Evolutionary conservation across 208 protist genomes (phyloP), one percentile per base, ranked within the genome.

Genomic region (Trypanosoma mega): DNA sequence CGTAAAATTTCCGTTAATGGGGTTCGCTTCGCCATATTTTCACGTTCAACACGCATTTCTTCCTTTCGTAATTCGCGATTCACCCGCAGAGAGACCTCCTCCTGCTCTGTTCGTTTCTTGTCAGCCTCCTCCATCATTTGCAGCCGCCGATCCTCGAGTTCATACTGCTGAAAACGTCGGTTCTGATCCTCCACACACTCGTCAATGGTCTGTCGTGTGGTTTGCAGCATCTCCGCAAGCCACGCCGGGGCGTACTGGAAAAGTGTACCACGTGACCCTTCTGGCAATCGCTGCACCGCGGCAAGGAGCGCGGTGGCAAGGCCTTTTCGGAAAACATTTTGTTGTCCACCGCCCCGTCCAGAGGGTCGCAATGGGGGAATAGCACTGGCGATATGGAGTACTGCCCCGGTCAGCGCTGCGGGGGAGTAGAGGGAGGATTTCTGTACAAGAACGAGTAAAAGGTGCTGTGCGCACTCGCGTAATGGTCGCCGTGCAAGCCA

Each of bases 361-460:
- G n/a, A n/a, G n/a, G n/a, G n/a, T 30, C n/a, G 16, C 12, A 57
- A 65, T 12, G 57, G 60, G 2, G 77, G 73, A 11, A 88, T 26
- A 14, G 68, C 73, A 33, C 76, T 56, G 33, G 78, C 74, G 11
- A 90, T 54, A 60, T 84, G 74, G 43, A 90, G 64, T 39, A 93
- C 16, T 20, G 76, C 70, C 18, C 34, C 14, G 3, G 37, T 54
- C 43, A 87, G 55, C 36, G 46, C 43, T 24, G 30, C 46, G 1
- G 34, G 46, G n/a, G 72, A 57, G 57, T 79, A 88, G 26, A 61
- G 54, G 7, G 70, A 59, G 9, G 54, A 63, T 56, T 82, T 83
- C 29, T 73, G 68, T 2, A 90, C 63, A 37, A 93, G 68, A 21
- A 27, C 44, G 2, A 80, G 16, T 8, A 87, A 61, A 2, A 93